Base-by-base conservation (phyloP, 1,139 yeast genomes). In the Barnettozyma hawaiiensis region DNA sequence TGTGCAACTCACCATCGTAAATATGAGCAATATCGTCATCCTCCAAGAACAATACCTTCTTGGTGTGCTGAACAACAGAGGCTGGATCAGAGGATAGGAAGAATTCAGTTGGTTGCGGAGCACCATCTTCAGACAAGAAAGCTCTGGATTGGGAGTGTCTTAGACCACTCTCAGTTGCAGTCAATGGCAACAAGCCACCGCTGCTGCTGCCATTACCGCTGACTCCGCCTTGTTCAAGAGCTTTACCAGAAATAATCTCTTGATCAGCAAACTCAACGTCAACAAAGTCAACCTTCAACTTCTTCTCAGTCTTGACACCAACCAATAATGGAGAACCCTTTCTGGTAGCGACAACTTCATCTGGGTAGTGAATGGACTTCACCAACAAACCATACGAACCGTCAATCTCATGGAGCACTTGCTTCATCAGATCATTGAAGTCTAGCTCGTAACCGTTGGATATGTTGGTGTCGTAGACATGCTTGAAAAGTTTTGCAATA, bases 11-110 rank as follows among this genome's bases (percentile, higher is more conserved):
- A 64, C 99, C 99, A 60, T 90, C 96, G 65, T 85, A 87, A 55
- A 94, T 89, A 65, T 94, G 99, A 35, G 97, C 99, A 64, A 94
- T 89, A 67, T 94, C 99, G 61, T 94, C 97, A 66, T 94, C 99
- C 71, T 92, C 97, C 60, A 94, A 76, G 68, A 85, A 92, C 57
- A 94, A 76, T 29, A 94, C 98, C 69, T 92, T 92, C 70, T 90
- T 90, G 58, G 99, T 94, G 70, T 94, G 96, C 68, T 90, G 94
- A 47, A 94, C 75, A 42, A 94, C 96, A n/a, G 98, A 90, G 22
- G 98, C 86, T 29, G 98, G 96, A 67, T 94, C 99, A 26, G 97
- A 89, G 20, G 97, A 90, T 53, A 94, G 74, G 70, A 89, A 94
- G 67, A 90, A 92, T 70, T 94, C 98, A 40, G 92, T 87, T 40